Base-by-base conservation (phyloP, 345 rosid species). In the Bruguiera parviflora region DNA sequence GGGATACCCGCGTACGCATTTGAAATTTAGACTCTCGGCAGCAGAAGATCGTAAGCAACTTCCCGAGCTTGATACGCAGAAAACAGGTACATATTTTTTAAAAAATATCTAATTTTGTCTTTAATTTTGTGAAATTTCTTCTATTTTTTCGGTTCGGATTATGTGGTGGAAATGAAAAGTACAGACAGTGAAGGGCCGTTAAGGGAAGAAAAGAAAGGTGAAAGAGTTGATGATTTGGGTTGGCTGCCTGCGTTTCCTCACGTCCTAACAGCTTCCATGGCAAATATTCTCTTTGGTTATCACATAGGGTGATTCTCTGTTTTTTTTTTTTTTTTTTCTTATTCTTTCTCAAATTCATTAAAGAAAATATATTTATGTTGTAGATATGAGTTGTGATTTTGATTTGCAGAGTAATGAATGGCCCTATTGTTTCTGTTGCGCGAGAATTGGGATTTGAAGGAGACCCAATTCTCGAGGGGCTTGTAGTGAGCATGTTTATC, bases 401-500 rank as follows among this genome's bases (percentile, higher is more conserved):
- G 33, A 57, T 71, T 6, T 68, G 78, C 85, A 91, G 94, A 46
- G 87, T 91, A 55, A 88, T 91, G 97, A 91, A 91, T 62, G 97
- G 97, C 3, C 94, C 97, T 11, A 82, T 88, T 39, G 77, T 83
- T 56, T 88, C 97, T 24, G 77, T 90, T 58, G 97, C 94, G 21
- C 75, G 82, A 58, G 92, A 85, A 58, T 87, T 91, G 70, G 90
- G 90, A 18, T 88, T 91, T 56, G 90, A 88, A 75, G 94, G 94
- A 33, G 79, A 87, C 61, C 61, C 87, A 11, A 82, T 84, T 69
- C 83, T 88, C 21, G 92, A 88, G 74, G 94, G 97, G 59, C 85
- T 91, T 66, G 92, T 88, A 39, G 94, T 91, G 35, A 91, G 97
- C 84, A 85, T 91, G 35, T 91, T 88, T 63, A 87, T 91, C 60